Base-by-base conservation (phyloP, 2,329 filamentous ascomycete genomes). In the Botryotinia calthae region DNA sequence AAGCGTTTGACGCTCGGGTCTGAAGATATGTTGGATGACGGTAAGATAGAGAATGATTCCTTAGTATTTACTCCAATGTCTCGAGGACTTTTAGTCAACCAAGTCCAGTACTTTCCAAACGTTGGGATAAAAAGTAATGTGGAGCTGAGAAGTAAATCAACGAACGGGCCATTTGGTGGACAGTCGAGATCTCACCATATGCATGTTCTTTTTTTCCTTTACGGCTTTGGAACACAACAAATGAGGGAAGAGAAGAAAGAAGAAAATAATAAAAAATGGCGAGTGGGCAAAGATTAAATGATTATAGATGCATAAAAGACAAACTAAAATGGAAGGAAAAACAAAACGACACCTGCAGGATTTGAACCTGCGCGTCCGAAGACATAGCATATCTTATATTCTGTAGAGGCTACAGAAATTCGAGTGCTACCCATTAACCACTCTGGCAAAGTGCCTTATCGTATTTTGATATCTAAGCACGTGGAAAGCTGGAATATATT, bases 321-420 rank as follows among this genome's bases (percentile, higher is more conserved):
- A 1, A n/a, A 2, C 2, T 2, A 14, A 14, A 14, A 42, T 1
- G 40, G 4, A n/a, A n/a, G 25, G 10, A 51, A 25, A n/a, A n/a
- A 5, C 6, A 48, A 71, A 62, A 73, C 65, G n/a, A 72, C 76
- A 71, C 73, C 72, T 71, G 77, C 79, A 80, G 78, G 79, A 80
- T 79, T 80, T 80, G 79, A 80, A 80, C 79, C 78, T 80, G 76
- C 78, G 79, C 78, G 78, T 78, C 78, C 78, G 78, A 80, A 79
- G 75, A 77, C 79, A 80, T 80, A 79, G 79, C 78, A 80, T 80
- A 76, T 78, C 79, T 77, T 73, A 67, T 64, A 54, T 66, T 48
- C 46, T 66, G 31, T 66, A 66, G 64, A 2, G 18, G 1, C 64
- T 66, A 66, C 64, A 51, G n/a, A 31, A 71, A 54, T 79, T 80